Evolutionary conservation across 768 basidiomycete genomes (phyloP).

Genomic region (Trametes maxima): DNA sequence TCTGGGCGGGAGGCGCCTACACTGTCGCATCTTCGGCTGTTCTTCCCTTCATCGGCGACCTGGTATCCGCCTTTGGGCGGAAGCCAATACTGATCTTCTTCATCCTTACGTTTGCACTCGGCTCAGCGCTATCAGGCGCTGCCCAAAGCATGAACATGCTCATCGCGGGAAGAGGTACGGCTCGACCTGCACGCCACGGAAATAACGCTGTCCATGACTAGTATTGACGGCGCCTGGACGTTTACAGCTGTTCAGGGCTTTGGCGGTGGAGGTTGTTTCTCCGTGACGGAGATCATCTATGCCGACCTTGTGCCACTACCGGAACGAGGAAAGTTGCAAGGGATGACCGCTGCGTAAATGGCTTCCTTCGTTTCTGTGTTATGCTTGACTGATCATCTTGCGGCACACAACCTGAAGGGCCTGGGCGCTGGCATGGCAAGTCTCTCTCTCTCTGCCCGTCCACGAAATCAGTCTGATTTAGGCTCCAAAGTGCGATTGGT

Average conservation of each 20-base stretch:
- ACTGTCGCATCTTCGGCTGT: conserved; percentile 38
- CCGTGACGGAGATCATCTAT: conserved; percentile 36
- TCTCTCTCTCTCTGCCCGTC: not conserved
- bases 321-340: conserved; percentile 38
- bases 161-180: conserved; percentile 38
- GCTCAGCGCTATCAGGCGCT: conserved; percentile 42
- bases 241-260: conserved; percentile 35
- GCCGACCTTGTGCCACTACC: conserved; percentile 41
- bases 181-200: not conserved
- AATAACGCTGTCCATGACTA: not conserved
- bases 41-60: conserved; percentile 35
- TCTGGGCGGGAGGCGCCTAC: conserved; percentile 34
- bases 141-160: conserved; percentile 43
- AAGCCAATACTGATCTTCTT: conserved; percentile 31
- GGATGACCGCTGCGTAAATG: not conserved
- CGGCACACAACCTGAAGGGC: not conserved
- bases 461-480: not conserved
- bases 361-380: not conserved
- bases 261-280: conserved; percentile 34
- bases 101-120: conserved; percentile 38
- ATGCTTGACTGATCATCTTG: not conserved
- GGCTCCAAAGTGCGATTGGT: not conserved
- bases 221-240: not conserved
- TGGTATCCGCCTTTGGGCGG: conserved; percentile 40
- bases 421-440: conserved; percentile 18